Percentiles rank a stretch among this genome's conserved stretches.
Evolutionary conservation across 1,139 yeast species (phyloP).

Genomic region (Trichomonascaceae sp.): DNA sequence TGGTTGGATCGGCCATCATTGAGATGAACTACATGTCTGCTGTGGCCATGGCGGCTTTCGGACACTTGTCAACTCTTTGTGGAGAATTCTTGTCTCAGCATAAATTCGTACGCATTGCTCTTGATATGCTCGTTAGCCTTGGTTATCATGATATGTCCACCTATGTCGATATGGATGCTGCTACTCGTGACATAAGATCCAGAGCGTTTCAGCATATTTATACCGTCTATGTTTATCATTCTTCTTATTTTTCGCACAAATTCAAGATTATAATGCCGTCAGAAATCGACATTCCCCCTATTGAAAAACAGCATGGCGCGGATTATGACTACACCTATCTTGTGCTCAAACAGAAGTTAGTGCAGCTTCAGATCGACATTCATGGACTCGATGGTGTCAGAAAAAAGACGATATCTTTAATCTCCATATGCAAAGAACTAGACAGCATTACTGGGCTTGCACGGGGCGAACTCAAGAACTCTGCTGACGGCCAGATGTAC

Average conservation of each 20-base stretch:
- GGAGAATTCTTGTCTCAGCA: constrained; percentile 15
- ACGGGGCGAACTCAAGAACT: background rate
- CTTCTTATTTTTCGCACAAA: constrained; percentile 7
- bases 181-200: background rate
- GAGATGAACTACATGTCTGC: constrained; percentile 14
- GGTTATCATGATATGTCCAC: constrained; percentile 10
- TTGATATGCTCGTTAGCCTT: constrained; percentile 10
- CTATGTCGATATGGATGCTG: background rate
- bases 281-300: constrained; percentile 10
- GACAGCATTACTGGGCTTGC: background rate
- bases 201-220: constrained; percentile 15
- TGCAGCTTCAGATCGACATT: background rate
- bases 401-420: too few species aligned
- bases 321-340: constrained; percentile 9
- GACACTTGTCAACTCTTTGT: constrained; percentile 12
- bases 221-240: constrained; percentile 11
- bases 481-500: constrained; percentile 8
- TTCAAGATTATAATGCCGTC: constrained; percentile 5
- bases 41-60: constrained; percentile 12
- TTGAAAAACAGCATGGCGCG: constrained; percentile 1
- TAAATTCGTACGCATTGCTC: constrained; percentile 12
- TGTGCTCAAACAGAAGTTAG: constrained; percentile 5
- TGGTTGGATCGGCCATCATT: constrained; percentile 14
- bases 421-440: background rate
- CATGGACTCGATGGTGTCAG: background rate